Evolutionary conservation across 768 basidiomycete genomes (phyloP), one percentile per base, ranked within the genome.

Genomic region (Megacollybia marginata): DNA sequence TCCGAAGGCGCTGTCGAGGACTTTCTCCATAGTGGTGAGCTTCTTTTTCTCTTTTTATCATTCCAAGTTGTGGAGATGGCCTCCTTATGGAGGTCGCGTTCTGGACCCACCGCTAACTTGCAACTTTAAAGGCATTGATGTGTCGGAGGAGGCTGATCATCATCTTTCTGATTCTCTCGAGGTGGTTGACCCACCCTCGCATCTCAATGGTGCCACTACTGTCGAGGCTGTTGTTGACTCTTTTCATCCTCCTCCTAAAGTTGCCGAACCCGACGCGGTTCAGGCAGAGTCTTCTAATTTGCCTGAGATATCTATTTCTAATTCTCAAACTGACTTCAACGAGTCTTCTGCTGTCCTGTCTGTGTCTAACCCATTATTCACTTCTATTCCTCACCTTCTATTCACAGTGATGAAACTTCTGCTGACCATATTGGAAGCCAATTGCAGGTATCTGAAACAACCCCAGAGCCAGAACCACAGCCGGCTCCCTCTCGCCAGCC

Each of bases 51-150:
- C 54, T 52, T 51, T 61, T 61, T 57, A 61, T 55, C 60, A 60
- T 59, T 54, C 59, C 59, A 46, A 50, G 51, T 38, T 74, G 74
- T 79, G 75, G 69, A 74, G 64, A 66, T 66, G 63, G 63, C 67
- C 69, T 67, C 67, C 65, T 55, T 56, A 55, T 66, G 70, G 68
- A 67, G 70, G 67, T 59, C 65, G 70, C 73, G 70, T 69, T 59
- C 64, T 67, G 71, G 76, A 73, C 79, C 71, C 74, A 70, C 72
- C 63, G 67, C 86, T 88, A 66, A 88, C 78, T 62, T 66, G 64
- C 63, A 13, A 42, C 57, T 56, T 57, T 62, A 61, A 75, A 73
- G 75, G 69, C 60, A 61, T 58, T 61, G 58, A 73, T 68, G 66
- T 72, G 67, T 67, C 63, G 58, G 67, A 57, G 55, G 50, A 53